Evolutionary conservation across 352 stramenopile species (phyloP).

Genomic region (Phytopythium aichiense): DNA sequence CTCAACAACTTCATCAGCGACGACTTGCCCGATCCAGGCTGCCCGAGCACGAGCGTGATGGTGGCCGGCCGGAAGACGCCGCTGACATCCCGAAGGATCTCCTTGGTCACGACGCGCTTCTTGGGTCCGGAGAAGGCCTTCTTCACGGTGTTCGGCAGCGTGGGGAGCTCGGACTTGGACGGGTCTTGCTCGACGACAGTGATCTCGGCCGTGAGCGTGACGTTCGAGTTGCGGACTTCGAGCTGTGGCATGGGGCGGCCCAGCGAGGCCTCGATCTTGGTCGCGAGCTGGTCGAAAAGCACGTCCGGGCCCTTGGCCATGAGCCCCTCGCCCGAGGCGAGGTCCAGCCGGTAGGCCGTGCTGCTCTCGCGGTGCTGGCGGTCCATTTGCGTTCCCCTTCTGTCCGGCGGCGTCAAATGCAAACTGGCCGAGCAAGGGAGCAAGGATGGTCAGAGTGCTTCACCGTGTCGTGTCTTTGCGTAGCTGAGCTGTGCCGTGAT

Average conservation of each 20-base stretch:
- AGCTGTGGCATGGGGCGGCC: slow-evolving; percentile 32
- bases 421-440: too few species aligned
- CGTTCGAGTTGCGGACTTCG: slow-evolving; percentile 38
- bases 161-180: slow-evolving; percentile 17
- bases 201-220: slow-evolving; percentile 30
- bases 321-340: too few species aligned
- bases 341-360: too few species aligned
- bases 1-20: slow-evolving; percentile 38
- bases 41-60: slow-evolving; percentile 30
- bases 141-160: slow-evolving; percentile 25
- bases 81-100: slow-evolving; percentile 32
- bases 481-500: too few species aligned
- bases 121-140: slow-evolving; percentile 21
- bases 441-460: too few species aligned
- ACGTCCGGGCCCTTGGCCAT: slow-evolving; percentile 29
- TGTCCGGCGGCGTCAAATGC: too few species aligned
- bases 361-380: too few species aligned
- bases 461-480: too few species aligned
- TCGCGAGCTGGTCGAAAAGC: slow-evolving; percentile 26
- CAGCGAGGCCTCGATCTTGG: slow-evolving; percentile 21
- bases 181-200: slow-evolving; percentile 13
- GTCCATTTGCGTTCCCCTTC: too few species aligned
- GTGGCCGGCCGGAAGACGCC: slow-evolving; percentile 27
- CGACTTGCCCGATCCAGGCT: slow-evolving; percentile 33
- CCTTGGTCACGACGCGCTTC: slow-evolving; percentile 19